Conservation (phyloP, 2,329 filamentous ascomycete species). For the Diplocarpon mali region DNA sequence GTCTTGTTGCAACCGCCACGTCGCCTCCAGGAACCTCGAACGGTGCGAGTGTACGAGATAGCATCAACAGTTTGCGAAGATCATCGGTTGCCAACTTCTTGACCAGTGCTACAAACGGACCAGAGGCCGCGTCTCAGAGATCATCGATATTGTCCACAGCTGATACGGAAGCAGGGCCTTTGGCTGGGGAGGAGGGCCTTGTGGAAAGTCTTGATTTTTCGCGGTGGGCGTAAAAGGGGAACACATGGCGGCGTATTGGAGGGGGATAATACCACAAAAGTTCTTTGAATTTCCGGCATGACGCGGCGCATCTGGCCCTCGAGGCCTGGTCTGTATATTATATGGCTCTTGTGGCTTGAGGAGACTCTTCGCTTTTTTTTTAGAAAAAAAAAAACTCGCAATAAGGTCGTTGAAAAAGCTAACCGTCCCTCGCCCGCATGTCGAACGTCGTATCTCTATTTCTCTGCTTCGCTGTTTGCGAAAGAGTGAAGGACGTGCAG, state of each 20-base stretch:
- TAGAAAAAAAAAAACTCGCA: too few relatives aligned
- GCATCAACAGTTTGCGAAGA: conserved; percentile 47
- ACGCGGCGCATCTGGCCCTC: conserved; percentile 2
- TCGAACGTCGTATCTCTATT: too few relatives aligned
- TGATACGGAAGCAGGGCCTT: conserved; percentile 37
- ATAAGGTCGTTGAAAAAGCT: too few relatives aligned
- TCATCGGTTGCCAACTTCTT: conserved; percentile 58
- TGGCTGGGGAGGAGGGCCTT: conserved; percentile 22
- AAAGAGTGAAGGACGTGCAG: too few relatives aligned
- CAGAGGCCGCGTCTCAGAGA: conserved; percentile 44
- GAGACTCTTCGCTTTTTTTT: too few relatives aligned
- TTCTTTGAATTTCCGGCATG: conserved; percentile 9
- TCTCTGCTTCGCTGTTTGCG: too few relatives aligned
- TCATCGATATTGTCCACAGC: conserved; percentile 47
- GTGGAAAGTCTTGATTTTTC: conserved; percentile 27
- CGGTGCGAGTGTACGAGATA: conserved; percentile 41
- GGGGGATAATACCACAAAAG: conserved; percentile 22
- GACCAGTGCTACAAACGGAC: conserved; percentile 31
- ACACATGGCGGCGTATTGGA: conserved; percentile 5
- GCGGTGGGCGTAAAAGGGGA: conserved; percentile 24
- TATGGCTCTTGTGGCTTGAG: too few relatives aligned
- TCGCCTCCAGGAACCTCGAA: conserved; percentile 27
- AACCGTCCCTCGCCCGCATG: too few relatives aligned
- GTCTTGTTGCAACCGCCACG: conserved; percentile 21
- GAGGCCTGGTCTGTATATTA: conserved; percentile 8